Conservation (phyloP, 2,329 filamentous ascomycete genomes). For the Plenodomus tracheiphilus region DNA sequence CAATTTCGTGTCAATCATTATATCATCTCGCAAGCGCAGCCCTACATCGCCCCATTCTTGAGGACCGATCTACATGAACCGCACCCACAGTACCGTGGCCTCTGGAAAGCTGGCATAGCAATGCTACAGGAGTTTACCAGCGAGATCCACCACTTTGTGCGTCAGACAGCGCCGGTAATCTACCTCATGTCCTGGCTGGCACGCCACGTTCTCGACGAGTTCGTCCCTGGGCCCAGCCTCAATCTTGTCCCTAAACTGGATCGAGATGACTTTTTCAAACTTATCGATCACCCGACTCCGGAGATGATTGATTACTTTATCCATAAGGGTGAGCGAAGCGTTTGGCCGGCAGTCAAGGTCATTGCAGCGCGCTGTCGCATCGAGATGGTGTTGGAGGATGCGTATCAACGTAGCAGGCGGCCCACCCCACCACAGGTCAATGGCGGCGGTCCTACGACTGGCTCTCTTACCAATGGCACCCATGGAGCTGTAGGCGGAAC, state of each 20-base stretch:
- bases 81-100: slow-evolving; percentile 59
- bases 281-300: slow-evolving; percentile 81
- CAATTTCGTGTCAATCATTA: slow-evolving; percentile 95
- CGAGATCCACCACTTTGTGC: slow-evolving; percentile 78
- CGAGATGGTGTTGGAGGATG: slow-evolving; percentile 77
- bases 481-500: too few relatives aligned
- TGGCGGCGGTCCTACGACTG: too few relatives aligned
- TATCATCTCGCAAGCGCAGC: slow-evolving; percentile 88
- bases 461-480: neutral
- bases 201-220: slow-evolving; percentile 80
- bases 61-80: slow-evolving; percentile 80
- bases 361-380: slow-evolving; percentile 80
- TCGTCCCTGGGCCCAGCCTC: slow-evolving; percentile 74
- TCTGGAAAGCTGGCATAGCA: slow-evolving; percentile 60
- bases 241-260: slow-evolving; percentile 82
- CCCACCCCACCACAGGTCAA: neutral
- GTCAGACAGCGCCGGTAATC: slow-evolving; percentile 76
- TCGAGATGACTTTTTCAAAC: slow-evolving; percentile 70
- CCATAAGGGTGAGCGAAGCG: slow-evolving; percentile 77
- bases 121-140: slow-evolving; percentile 34
- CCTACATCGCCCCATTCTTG: slow-evolving; percentile 85
- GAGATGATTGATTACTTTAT: slow-evolving; percentile 85
- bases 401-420: neutral
- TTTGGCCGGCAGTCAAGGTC: slow-evolving; percentile 87
- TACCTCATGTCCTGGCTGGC: slow-evolving; percentile 70